These are phyloP conservation scores for Pterothamnion heteromorphum DNA, from an alignment of 31 red algal species.

Conservation along the genomic window DNA sequence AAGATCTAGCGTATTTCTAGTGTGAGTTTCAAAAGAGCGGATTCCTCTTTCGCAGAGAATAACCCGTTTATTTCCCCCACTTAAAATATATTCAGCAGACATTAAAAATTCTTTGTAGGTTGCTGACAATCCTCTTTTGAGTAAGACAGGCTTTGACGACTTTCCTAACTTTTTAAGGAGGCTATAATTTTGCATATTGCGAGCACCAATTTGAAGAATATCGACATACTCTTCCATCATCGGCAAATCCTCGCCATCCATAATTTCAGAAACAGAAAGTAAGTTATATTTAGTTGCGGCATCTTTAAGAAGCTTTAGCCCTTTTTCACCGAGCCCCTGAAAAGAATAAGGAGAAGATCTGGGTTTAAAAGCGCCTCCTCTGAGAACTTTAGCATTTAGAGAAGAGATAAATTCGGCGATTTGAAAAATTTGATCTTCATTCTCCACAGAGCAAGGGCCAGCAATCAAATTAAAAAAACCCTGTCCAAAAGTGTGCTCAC, in stretches of 20 bases:
- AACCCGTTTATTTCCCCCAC: slow-evolving; percentile 9
- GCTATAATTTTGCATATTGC: slow-evolving; percentile 49
- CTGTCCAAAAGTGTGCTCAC: not conserved
- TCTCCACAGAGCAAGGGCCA: not conserved
- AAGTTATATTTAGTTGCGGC: not conserved
- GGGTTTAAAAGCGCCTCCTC: slow-evolving; percentile 48
- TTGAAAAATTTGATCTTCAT: not conserved
- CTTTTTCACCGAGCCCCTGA: slow-evolving; percentile 26
- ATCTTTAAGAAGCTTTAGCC: slow-evolving; percentile 22
- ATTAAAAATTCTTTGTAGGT: slow-evolving; percentile 33
- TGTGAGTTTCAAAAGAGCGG: slow-evolving; percentile 34
- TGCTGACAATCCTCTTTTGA: slow-evolving; percentile 39
- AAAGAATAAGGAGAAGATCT: slow-evolving; percentile 49
- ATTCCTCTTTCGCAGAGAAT: slow-evolving; percentile 38
- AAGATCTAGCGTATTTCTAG: slow-evolving; percentile 42
- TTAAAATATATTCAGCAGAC: slow-evolving; percentile 24
- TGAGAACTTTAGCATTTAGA: slow-evolving; percentile 3
- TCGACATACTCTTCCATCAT: slow-evolving; percentile 41
- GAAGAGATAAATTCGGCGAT: not conserved
- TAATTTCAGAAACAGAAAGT: slow-evolving; percentile 31
- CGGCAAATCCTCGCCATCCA: not conserved
- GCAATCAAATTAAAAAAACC: not conserved
- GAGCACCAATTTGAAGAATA: slow-evolving; percentile 42
- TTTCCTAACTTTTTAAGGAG: slow-evolving; percentile 35
- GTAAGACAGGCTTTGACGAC: slow-evolving; percentile 23